Evolutionary conservation across 352 stramenopile species (phyloP).

Genomic region (Phytophthora niederhauseri): DNA sequence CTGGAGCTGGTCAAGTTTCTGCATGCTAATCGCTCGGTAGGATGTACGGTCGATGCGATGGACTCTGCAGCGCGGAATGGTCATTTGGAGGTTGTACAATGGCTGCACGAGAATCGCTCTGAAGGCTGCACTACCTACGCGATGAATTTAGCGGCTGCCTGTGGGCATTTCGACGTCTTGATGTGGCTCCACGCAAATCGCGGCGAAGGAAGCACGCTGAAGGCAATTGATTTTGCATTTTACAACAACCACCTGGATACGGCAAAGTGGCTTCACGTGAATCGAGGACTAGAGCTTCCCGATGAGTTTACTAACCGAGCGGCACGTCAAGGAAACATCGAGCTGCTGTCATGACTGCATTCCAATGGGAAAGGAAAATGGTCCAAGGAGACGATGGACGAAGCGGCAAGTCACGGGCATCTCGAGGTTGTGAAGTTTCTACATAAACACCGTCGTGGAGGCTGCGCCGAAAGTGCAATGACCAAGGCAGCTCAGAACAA

Average conservation of each 20-base stretch:
- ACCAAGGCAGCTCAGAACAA: slow-evolving; percentile 4
- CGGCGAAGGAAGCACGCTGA: slow-evolving; percentile 5
- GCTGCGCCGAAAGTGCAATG: slow-evolving; percentile 15
- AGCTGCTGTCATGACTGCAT: slow-evolving; percentile 25
- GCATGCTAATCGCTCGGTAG: slow-evolving; percentile 5
- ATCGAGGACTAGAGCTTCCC: slow-evolving; percentile 1
- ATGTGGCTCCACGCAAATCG: slow-evolving; percentile 15
- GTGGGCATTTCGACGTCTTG: slow-evolving; percentile 6
- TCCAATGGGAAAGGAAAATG: slow-evolving; percentile 12
- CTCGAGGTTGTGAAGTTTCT: slow-evolving; percentile 21
- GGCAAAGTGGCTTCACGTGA: slow-evolving; percentile 18
- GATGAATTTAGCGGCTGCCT: neutral
- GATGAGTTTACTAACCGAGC: slow-evolving; percentile 1
- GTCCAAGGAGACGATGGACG: slow-evolving; percentile 19
- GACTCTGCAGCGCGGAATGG: slow-evolving; percentile 11
- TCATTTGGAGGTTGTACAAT: slow-evolving; percentile 14
- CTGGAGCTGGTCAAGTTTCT: slow-evolving; percentile 21
- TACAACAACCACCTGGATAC: neutral
- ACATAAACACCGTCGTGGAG: slow-evolving; percentile 13
- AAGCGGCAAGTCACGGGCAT: slow-evolving; percentile 18
- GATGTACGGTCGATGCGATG: slow-evolving; percentile 5
- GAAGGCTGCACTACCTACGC: slow-evolving; percentile 3
- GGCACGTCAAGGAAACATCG: slow-evolving; percentile 1
- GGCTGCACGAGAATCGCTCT: slow-evolving; percentile 10
- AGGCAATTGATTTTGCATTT: neutral